Evolutionary conservation across 306 rosid genomes (phyloP).

Genomic region (Comarum palustre): DNA sequence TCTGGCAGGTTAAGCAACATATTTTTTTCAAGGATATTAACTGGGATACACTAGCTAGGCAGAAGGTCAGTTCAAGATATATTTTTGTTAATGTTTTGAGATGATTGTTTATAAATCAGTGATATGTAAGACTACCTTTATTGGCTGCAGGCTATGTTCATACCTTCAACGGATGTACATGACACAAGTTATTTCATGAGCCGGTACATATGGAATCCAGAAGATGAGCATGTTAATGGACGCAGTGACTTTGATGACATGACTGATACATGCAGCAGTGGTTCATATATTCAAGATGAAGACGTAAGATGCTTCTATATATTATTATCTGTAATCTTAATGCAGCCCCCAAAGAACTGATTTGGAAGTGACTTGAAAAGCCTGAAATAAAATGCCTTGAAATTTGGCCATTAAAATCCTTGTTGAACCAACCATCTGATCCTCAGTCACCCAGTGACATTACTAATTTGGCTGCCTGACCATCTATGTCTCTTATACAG

Average conservation of each 20-base stretch:
- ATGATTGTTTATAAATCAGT: slow-evolving; percentile 17
- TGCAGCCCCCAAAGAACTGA: neutral
- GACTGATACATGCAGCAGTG: slow-evolving; percentile 77
- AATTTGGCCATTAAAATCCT: neutral
- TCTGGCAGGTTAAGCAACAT: slow-evolving; percentile 80
- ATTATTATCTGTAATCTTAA: neutral
- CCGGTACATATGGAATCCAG: slow-evolving; percentile 93
- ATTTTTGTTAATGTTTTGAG: slow-evolving; percentile 11
- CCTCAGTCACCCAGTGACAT: slow-evolving; percentile 15
- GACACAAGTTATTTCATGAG: slow-evolving; percentile 98
- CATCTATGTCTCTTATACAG: slow-evolving; percentile 41
- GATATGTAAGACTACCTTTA: slow-evolving; percentile 13
- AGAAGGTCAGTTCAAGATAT: slow-evolving; percentile 57
- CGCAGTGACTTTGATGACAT: slow-evolving; percentile 83
- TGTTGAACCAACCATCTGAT: slow-evolving; percentile 4
- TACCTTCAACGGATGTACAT: slow-evolving; percentile 76
- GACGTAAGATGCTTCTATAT: slow-evolving; percentile 45
- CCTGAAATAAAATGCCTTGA: neutral
- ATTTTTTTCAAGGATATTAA: slow-evolving; percentile 76
- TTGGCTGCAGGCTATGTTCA: slow-evolving; percentile 81
- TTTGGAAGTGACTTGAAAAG: neutral
- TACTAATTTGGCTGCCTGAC: slow-evolving; percentile 25
- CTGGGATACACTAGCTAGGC: slow-evolving; percentile 93
- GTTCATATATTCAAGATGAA: slow-evolving; percentile 75
- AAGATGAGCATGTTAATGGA: slow-evolving; percentile 74